These are phyloP conservation scores for Solanum infundibuliforme DNA, from an alignment of 257 asterid species.

Conservation along the genomic window DNA sequence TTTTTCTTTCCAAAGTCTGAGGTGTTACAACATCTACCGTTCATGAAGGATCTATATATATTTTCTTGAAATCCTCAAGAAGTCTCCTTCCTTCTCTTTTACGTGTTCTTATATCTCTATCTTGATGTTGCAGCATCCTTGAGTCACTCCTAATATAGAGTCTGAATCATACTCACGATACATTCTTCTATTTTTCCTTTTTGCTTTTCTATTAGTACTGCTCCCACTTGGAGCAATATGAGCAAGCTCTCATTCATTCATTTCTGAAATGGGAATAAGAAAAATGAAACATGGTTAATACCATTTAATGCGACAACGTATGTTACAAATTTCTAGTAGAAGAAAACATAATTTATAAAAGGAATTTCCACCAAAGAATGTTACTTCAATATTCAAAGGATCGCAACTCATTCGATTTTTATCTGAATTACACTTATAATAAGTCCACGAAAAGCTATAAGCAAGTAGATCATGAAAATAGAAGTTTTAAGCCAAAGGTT, in stretches of 20 bases:
- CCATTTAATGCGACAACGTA: no score
- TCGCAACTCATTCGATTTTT: neutral
- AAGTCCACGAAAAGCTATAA: neutral
- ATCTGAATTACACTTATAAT: neutral
- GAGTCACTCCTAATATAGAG: neutral
- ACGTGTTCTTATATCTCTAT: neutral
- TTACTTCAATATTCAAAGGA: neutral
- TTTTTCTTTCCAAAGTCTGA: no score
- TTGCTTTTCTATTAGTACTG: neutral
- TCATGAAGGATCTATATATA: neutral
- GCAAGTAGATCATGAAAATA: neutral
- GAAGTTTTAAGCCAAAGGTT: neutral
- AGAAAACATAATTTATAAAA: neutral
- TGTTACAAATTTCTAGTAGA: neutral
- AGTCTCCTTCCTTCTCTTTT: neutral
- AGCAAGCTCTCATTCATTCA: neutral
- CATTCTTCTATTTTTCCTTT: neutral
- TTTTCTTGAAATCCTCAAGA: neutral
- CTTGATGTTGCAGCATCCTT: neutral
- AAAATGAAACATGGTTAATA: neutral
- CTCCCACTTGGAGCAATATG: neutral
- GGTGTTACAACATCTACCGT: neutral
- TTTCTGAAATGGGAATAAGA: neutral
- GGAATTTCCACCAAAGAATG: neutral
- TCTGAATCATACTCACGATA: neutral